Evolutionary conservation across 2,329 filamentous ascomycete species (phyloP), one percentile per base, ranked within the genome.

Genomic region (Hypoxylon sp.): DNA sequence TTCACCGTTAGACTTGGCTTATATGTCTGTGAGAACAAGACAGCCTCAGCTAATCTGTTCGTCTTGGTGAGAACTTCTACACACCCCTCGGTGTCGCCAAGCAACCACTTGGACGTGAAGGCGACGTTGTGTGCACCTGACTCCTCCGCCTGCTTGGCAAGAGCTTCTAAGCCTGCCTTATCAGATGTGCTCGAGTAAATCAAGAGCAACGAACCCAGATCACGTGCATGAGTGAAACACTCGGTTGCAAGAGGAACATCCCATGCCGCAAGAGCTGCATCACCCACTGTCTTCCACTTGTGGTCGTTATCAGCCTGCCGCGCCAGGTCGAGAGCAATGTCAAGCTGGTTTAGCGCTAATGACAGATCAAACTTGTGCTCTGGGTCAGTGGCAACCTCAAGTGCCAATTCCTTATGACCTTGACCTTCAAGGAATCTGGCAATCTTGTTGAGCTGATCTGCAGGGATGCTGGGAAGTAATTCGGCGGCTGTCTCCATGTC

Each of bases 311-410:
- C 92, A 10, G 94, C 92, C 79, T 92, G 86, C 44, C 90, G 88
- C 5, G 96, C 95, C 55, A 98, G 89, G 67, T 94, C 90, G 2
- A 97, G 87, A 0, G 95, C 95, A 76, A 95, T 92, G 44, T 94
- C 88, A 13, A 98, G 88, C 71, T 96, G 92, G 75, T 91, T 93
- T 47, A 99, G 86, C 2, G 90, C 87, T 33, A 99, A 85, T 0
- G 96, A 92, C 22, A 99, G 88, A 67, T 99, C 96, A 76, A 99
- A 98, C 78, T 97, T 96, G 83, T 99, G 96, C 82, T 99, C 96
- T 0, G 92, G 87, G 75, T 99, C 96, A 0, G 95, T 97, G 9
- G 96, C 94, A 14, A 99, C 94, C 73, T 98, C 93, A 14, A 99
- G 87, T 0, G 96, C 96, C 72, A 98, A 87, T 75, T 98, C 95